phyloP scores from a whole-genome alignment of 768 basidiomycete genomes.

The Gymnopilus dilepis region DNA sequence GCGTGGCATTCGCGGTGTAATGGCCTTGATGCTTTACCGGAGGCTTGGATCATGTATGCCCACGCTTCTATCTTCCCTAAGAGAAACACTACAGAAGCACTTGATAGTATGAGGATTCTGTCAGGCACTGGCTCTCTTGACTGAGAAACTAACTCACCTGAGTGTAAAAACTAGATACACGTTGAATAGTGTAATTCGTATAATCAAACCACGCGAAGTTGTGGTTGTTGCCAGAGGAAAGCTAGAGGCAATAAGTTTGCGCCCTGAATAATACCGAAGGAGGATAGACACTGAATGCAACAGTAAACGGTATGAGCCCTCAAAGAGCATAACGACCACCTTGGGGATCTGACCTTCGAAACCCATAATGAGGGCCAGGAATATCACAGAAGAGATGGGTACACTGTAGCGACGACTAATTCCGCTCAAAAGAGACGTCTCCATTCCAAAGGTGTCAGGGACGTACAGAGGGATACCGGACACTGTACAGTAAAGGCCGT shows the following conservation, averaged over 20 bases:
- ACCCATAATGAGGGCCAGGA: conserved; percentile 43
- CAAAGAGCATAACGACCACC: not conserved
- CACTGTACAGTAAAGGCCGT: conserved; percentile 58
- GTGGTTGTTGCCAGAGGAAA: conserved; percentile 47
- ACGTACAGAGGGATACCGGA: conserved; percentile 42
- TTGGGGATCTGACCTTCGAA: conserved; percentile 47
- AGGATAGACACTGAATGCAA: conserved; percentile 43
- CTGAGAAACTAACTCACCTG: conserved; percentile 36
- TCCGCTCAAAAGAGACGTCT: not conserved
- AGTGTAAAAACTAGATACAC: conserved; percentile 49
- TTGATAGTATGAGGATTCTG: conserved; percentile 23
- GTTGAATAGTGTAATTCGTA: conserved; percentile 50
- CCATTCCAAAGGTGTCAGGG: not conserved
- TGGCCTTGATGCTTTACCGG: conserved; percentile 36
- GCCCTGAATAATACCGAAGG: conserved; percentile 46
- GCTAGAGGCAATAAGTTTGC: conserved; percentile 39
- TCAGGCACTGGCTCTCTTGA: not conserved
- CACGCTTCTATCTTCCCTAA: conserved; percentile 33
- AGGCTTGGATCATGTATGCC: conserved; percentile 55
- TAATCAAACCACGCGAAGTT: conserved; percentile 41
- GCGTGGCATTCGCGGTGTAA: conserved; percentile 6
- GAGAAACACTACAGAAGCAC: conserved; percentile 45
- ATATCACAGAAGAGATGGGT: conserved; percentile 49
- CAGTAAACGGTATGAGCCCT: not conserved
- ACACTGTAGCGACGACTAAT: conserved; percentile 37